Base-by-base conservation (phyloP, 1,139 yeast species). In the Magnusiomyces ingens region DNA sequence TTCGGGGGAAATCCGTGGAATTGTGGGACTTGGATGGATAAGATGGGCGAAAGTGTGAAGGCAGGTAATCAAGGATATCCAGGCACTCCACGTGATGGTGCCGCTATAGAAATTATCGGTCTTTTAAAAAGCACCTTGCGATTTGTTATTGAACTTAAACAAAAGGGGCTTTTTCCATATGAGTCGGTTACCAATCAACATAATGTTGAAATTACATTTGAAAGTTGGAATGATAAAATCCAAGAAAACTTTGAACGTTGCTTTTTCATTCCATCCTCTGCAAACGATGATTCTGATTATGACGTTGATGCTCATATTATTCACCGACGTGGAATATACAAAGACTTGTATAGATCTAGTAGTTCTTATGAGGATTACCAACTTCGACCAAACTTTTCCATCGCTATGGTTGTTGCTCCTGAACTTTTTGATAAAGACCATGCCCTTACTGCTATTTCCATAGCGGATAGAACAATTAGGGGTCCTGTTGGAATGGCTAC, bases 21-120 rank as follows among this genome's bases (percentile, higher is more conserved):
- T 65, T 93, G 99, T 73, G 99, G 99, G 21, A 93, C 99, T 0
- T 93, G 99, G 99, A 93, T 91, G 97, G 99, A 93, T 71, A 93
- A 93, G 72, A 93, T 93, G 98, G 99, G 99, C 19, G 99, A 93
- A 71, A 87, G 96, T 65, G 81, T 71, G 51, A 74, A 71, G 56
- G 97, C 99, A 0, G 85, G 87, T 1, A 84, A 82, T 57, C 85
- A 84, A 64, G 99, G 99, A 15, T 75, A 80, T 43, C 99, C 99
- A 0, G 99, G 98, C 1, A 93, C 99, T 0, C 98, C 99, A 40
- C 79, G 99, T 67, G 96, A 91, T 69, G 99, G 99, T 45, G 96
- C 97, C 1, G 97, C 96, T 1, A 77, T 93, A 55, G 99, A 93
- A 69, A 85, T 93, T 56, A 90, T 82, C 64, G 99, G 98, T 0